Percentiles rank a stretch among this genome's conserved stretches.
phyloP scores from a whole-genome alignment of 495 filamentous ascomycete genomes.

The Talaromyces nanjingensis region DNA sequence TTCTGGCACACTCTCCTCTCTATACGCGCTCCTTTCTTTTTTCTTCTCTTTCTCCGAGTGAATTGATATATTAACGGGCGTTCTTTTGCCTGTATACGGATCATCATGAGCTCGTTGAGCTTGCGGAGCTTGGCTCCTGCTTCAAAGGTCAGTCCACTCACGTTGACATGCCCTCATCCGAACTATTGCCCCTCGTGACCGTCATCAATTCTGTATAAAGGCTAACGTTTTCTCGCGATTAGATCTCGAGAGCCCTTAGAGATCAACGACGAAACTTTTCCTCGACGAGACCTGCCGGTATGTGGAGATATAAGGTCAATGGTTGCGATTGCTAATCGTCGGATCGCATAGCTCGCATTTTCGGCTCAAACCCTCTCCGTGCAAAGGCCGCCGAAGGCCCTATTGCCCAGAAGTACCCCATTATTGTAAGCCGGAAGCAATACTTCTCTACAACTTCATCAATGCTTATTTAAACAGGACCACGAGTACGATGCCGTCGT shows the following conservation, averaged over 20 bases:
- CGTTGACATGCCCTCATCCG: conserved; percentile 11
- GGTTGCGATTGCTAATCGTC: conserved; percentile 23
- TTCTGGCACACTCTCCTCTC: conserved; percentile 4
- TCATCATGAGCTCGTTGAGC: conserved; percentile 51
- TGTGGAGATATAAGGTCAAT: conserved; percentile 20
- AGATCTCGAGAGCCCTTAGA: conserved; percentile 28
- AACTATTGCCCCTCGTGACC: conserved; percentile 3
- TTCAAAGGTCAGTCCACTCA: conserved; percentile 43
- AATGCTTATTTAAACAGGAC: conserved; percentile 41
- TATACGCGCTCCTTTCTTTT: conserved; percentile 9
- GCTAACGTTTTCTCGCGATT: not conserved
- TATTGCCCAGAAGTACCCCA: conserved; percentile 78
- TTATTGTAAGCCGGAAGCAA: conserved; percentile 52
- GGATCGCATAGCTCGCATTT: conserved; percentile 58
- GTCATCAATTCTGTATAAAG: not conserved
- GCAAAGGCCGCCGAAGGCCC: conserved; percentile 86
- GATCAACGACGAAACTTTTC: conserved; percentile 71
- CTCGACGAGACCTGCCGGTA: conserved; percentile 74
- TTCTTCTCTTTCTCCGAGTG: conserved; percentile 15
- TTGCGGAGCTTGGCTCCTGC: conserved; percentile 54
- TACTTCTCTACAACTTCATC: not conserved
- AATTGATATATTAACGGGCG: not conserved
- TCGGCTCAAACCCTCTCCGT: conserved; percentile 73
- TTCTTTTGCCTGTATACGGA: conserved; percentile 3
- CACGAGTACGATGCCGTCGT: conserved; percentile 86